These are phyloP conservation scores for Penicillium psychrosexuale DNA, from an alignment of 2,329 filamentous ascomycete species.

Conservation along the genomic window DNA sequence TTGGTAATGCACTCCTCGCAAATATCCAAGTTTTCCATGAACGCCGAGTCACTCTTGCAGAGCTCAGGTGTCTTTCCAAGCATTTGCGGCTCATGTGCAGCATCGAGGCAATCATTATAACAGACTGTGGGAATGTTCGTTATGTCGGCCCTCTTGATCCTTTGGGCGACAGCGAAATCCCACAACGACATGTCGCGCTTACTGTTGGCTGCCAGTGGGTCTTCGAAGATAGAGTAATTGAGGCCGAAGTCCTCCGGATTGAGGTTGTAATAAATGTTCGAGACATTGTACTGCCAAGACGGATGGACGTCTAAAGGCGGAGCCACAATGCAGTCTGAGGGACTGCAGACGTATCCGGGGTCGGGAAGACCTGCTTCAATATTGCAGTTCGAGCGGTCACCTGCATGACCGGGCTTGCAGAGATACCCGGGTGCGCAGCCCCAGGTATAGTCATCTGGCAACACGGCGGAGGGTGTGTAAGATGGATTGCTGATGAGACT, in stretches of 20 bases:
- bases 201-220: background rate
- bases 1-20: slow-evolving; percentile 10
- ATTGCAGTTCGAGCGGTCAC: slow-evolving; percentile 36
- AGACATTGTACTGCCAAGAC: slow-evolving; percentile 50
- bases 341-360: slow-evolving; percentile 38
- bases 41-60: slow-evolving; percentile 13
- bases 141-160: background rate
- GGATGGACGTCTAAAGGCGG: slow-evolving; percentile 26
- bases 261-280: slow-evolving; percentile 62
- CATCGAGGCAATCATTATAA: slow-evolving; percentile 10
- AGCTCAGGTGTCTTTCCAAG: slow-evolving; percentile 8
- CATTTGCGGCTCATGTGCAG: slow-evolving; percentile 1
- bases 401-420: slow-evolving; percentile 37
- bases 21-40: slow-evolving; percentile 5
- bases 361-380: slow-evolving; percentile 42
- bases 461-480: slow-evolving; percentile 25
- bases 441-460: slow-evolving; percentile 38
- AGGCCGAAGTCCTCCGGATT: slow-evolving; percentile 61
- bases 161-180: background rate
- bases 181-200: slow-evolving; percentile 3
- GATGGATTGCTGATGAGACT: slow-evolving; percentile 30
- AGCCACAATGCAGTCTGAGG: slow-evolving; percentile 39
- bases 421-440: slow-evolving; percentile 46
- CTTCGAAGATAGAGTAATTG: slow-evolving; percentile 57
- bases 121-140: slow-evolving; percentile 7